Evolutionary conservation across 2,329 filamentous ascomycete genomes (phyloP), one percentile per base, ranked within the genome.

Genomic region (Trichoderma koningiopsis): DNA sequence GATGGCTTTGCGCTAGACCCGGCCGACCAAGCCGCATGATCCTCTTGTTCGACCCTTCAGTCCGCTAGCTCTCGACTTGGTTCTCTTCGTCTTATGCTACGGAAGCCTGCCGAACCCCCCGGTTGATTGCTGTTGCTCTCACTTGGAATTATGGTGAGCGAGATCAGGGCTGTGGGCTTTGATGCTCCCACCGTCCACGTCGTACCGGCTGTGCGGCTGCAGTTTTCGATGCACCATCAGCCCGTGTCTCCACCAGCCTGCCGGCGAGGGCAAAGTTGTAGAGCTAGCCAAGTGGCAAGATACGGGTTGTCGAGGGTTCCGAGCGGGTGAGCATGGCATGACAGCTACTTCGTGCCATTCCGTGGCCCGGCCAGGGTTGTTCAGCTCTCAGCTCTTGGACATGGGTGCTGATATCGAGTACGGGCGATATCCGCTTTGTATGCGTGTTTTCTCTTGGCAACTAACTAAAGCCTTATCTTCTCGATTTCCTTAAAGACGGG

Each of bases 181-280:
- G 61, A 29, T 22, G 55, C 53, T 37, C 31, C 63, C 43, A 47
- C 53, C 55, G 63, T 59, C 29, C 16, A 52, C 35, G 63, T 67
- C 63, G 63, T 37, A 59, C 55, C 19, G 40, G 37, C 19, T 16
- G 29, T 57, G 55, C 27, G 63, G 55, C 55, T 52, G 24, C 29
- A 29, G 29, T 40, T 59, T 40, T 67, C 53, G 47, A 57, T 59
- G 52, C 62, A n/a, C 55, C 62, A 40, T 19, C 62, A 40, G 55
- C 52, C 62, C 53, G 53, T 19, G 53, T 57, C 62, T 65, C 62
- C 62, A 65, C 62, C 16, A 19, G 16, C 22, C 29, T 8, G 33
- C 16, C 47, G 52, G 52, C 19, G 52, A n/a, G 27, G 27, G 52
- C 62, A 47, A 57, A 64, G n/a, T n/a, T 6, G n/a, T 31, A 33